A percentile compares a stretch with the other conserved stretches of the same genome.
Conservation (phyloP, 495 filamentous ascomycete species). For the Cenococcum geophilum region DNA sequence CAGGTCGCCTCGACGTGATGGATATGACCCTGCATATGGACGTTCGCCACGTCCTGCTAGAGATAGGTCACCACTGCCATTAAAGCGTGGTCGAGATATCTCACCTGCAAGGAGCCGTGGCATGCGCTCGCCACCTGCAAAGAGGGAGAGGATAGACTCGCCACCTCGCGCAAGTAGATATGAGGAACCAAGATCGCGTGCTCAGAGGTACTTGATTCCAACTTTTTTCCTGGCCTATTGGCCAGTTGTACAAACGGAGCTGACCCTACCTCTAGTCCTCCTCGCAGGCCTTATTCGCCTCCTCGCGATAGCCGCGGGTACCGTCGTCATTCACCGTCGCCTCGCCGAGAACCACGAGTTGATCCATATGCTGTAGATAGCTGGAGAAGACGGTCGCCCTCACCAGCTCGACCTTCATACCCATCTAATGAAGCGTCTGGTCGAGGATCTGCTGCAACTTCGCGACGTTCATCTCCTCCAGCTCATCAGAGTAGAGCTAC, state of each 20-base stretch:
- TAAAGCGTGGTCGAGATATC: conserved; percentile 36
- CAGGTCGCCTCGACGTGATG: conserved; percentile 26
- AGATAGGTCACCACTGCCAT: conserved; percentile 36
- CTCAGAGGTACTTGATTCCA: conserved; percentile 21
- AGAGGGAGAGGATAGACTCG: conserved; percentile 35
- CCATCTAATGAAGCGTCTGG: conserved; percentile 33
- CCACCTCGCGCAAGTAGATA: conserved; percentile 34
- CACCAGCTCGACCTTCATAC: conserved; percentile 28
- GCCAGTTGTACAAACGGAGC: conserved; percentile 11
- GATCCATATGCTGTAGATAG: conserved; percentile 33
- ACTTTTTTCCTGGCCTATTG: neutral
- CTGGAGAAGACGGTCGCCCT: conserved; percentile 38
- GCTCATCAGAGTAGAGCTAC: conserved; percentile 37
- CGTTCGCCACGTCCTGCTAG: conserved; percentile 29
- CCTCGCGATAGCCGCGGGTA: conserved; percentile 29
- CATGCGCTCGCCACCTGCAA: conserved; percentile 33
- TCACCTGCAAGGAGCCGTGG: conserved; percentile 35
- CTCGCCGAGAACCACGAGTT: conserved; percentile 32
- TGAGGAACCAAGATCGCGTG: conserved; percentile 29
- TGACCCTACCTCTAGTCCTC: conserved; percentile 12
- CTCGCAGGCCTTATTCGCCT: conserved; percentile 31
- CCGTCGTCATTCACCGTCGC: conserved; percentile 39
- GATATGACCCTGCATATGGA: conserved; percentile 26
- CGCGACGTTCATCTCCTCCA: conserved; percentile 38
- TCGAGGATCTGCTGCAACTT: conserved; percentile 34